Evolutionary conservation across 2,329 filamentous ascomycete species (phyloP), one percentile per base, ranked within the genome.

Genomic region (Verruconis gallopava): DNA sequence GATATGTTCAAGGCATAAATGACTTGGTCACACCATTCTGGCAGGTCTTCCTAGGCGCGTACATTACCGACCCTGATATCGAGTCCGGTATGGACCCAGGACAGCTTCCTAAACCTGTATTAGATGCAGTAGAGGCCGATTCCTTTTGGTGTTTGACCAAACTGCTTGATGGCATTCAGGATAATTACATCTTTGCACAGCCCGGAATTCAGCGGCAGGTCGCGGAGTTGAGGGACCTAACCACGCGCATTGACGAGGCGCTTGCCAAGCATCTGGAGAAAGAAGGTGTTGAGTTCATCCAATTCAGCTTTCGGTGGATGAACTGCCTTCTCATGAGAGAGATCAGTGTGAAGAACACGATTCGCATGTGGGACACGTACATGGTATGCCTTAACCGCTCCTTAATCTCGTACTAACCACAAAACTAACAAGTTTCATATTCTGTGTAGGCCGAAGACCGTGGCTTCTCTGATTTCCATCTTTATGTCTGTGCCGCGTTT

Each of bases 291-390:
- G 91, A 98, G 58, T 98, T 98, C 56, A 98, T 98, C 54, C 91
- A 98, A 57, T 98, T 98, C 64, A 95, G 86, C 62, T 98, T 98
- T 59, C 75, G 91, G 44, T 98, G 91, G 91, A 98, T 98, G 91
- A 98, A 98, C 55, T 98, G 91, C 60, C 74, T 98, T 40, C 69
- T 98, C 49, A 98, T 98, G 91, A 76, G 91, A 48, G 91, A 98
- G 64, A 83, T 98, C 49, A 94, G 83, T 57, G 89, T 98, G 44
- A 84, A 80, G 59, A 96, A 95, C 58, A 95, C 86, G 1, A 93
- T 98, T 49, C 74, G 91, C 51, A 98, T 98, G 91, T 98, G 91
- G 91, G 91, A 98, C 62, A 98, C 91, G 19, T 98, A 98, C 65
- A 75, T 98, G 66, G 89, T 95, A 68, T 58, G 77, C 64, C 40